Conservation (phyloP, 495 filamentous ascomycete genomes). For the Stereocaulon alpinum region DNA sequence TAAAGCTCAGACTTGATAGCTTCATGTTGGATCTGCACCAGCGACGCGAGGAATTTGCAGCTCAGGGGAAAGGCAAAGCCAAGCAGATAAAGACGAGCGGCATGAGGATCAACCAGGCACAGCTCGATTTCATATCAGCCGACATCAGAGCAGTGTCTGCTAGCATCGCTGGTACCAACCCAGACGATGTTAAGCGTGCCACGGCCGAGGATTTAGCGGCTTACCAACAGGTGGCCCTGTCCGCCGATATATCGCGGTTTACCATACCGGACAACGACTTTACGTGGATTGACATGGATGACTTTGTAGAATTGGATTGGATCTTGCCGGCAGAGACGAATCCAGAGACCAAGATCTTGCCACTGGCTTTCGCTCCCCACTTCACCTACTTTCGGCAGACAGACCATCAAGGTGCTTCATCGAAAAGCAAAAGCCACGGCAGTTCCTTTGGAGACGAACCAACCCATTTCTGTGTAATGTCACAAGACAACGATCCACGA, state of each 20-base stretch:
- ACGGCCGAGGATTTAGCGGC: slow-evolving; percentile 46
- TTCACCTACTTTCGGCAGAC: slow-evolving; percentile 97
- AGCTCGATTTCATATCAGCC: slow-evolving; percentile 83
- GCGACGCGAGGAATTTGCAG: slow-evolving; percentile 81
- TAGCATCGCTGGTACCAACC: slow-evolving; percentile 66
- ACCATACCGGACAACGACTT: slow-evolving; percentile 90
- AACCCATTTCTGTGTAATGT: slow-evolving; percentile 93
- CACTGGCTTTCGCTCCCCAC: slow-evolving; percentile 79
- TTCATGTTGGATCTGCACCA: slow-evolving; percentile 96
- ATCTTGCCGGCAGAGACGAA: slow-evolving; percentile 82
- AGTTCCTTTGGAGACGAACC: slow-evolving; percentile 87
- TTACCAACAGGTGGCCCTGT: slow-evolving; percentile 41
- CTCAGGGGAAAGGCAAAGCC: slow-evolving; percentile 58
- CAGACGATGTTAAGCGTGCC: slow-evolving; percentile 60
- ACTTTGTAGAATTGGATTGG: slow-evolving; percentile 97
- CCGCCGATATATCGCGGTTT: slow-evolving; percentile 74
- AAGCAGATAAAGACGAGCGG: slow-evolving; percentile 70
- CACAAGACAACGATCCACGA: slow-evolving; percentile 81
- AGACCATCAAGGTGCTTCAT: slow-evolving; percentile 65
- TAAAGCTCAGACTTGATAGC: slow-evolving; percentile 88
- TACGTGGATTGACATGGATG: slow-evolving; percentile 97
- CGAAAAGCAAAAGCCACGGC: slow-evolving; percentile 56
- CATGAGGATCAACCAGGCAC: slow-evolving; percentile 90
- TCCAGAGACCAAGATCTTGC: slow-evolving; percentile 86
- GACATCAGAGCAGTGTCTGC: slow-evolving; percentile 92